Conservation (phyloP, 2,329 filamentous ascomycete species). For the Colletotrichum sp. region DNA sequence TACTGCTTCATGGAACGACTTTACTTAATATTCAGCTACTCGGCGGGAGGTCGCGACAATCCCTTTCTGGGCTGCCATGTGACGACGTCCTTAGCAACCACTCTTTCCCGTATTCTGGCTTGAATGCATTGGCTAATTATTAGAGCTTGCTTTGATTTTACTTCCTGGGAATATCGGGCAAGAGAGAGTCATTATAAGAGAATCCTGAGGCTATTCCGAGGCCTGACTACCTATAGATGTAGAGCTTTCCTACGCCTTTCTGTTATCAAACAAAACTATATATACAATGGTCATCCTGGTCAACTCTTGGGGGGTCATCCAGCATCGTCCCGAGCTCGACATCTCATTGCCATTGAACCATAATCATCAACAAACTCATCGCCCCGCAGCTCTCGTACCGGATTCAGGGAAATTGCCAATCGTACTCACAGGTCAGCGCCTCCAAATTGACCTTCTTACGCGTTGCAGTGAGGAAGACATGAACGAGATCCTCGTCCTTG, state of each 20-base stretch:
- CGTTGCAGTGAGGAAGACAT: not conserved
- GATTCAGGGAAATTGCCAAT: not conserved
- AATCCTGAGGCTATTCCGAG: not conserved
- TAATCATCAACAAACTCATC: not conserved
- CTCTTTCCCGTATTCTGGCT: too few species aligned
- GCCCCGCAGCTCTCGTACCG: not conserved
- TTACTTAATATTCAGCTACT: too few species aligned
- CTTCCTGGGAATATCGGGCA: too few species aligned
- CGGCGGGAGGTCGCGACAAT: too few species aligned
- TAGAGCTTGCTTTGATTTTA: too few species aligned
- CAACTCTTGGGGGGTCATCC: not conserved
- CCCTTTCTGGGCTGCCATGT: too few species aligned
- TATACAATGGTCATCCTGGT: not conserved
- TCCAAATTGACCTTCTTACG: not conserved
- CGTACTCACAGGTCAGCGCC: not conserved
- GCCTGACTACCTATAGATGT: not conserved
- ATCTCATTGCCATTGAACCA: not conserved
- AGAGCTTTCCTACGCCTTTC: not conserved
- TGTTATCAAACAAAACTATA: not conserved
- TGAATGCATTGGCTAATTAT: too few species aligned
- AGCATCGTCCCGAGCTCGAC: not conserved
- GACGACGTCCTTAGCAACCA: too few species aligned
- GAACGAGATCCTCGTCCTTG: not conserved
- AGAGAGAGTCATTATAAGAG: not conserved
- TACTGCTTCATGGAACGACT: too few species aligned